Evolutionary conservation across 164 flowering plant species (phyloP).

Genomic region (Paratinospora sagittata): DNA sequence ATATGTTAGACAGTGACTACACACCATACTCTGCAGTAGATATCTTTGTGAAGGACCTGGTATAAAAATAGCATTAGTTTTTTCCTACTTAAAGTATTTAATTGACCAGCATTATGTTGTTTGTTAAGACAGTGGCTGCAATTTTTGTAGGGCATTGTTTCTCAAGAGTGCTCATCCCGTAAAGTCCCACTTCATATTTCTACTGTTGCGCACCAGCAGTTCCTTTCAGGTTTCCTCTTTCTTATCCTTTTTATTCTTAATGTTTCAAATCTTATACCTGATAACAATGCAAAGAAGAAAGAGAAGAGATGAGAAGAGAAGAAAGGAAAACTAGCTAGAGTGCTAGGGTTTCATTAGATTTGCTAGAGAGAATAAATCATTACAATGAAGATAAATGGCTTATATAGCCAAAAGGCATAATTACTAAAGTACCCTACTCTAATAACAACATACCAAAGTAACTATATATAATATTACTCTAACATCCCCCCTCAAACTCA

Average conservation of each 20-base stretch:
- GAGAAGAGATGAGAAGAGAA: no score
- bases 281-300: no score
- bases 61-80: constrained; percentile 23
- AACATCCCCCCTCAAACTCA: no score
- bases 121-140: not conserved
- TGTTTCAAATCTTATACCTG: no score
- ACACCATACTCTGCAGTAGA: constrained; percentile 94
- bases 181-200: constrained; percentile 83
- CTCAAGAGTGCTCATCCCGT: constrained; percentile 57
- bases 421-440: no score
- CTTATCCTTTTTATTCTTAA: not conserved
- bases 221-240: constrained; percentile 55
- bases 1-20: constrained; percentile 90
- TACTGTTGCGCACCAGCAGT: constrained; percentile 76
- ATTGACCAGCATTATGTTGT: not conserved
- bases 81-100: not conserved
- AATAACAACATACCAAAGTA: no score
- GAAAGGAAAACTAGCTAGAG: no score
- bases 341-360: no score
- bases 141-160: constrained; percentile 75
- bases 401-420: no score
- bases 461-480: no score
- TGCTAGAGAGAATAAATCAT: no score
- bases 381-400: no score
- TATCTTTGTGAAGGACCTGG: constrained; percentile 99